Evolutionary conservation across 2,329 filamentous ascomycete genomes (phyloP), one percentile per base, ranked within the genome.

Genomic region (Tolypocladium album): DNA sequence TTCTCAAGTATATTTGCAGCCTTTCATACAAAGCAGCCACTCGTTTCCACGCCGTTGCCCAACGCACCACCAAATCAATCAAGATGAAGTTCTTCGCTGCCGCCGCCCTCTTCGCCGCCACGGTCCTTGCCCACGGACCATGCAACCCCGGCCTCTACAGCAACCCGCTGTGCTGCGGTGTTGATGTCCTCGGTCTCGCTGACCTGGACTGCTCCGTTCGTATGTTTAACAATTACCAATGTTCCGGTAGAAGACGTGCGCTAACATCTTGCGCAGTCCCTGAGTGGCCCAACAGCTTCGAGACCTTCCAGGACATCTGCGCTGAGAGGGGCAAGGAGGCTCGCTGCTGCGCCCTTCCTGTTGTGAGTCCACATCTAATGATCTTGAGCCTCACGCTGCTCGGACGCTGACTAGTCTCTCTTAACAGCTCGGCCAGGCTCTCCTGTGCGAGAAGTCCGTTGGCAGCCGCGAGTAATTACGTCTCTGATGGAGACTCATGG

Each of bases 51-150:
- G 20, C 36, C 50, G 20, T 53, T 34, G 5, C 15, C 27, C 20
- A 36, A n/a, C 31, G 31, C 50, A 53, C 31, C 50, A 22, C 50
- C 20, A 53, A 38, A 22, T 3, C 31, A 53, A 27, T 39, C 57
- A 57, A 62, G 38, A 62, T 62, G 61, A 56, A 62, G 59, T 45
- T 59, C 59, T 50, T 62, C 45, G n/a, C 52, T 20, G 36, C 57
- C 45, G 47, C 57, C 39, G 53, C 61, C 27, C 39, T 62, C 59
- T 20, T 62, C 55, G 27, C 55, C 22, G 39, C 59, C 42, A 47
- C 59, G 38, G 31, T 53, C 17, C n/a, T 59, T 5, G 59, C 59
- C 12, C 39, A 24, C 45, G 7, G 45, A 50, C 13, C n/a, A 24
- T 62, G 43, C 58, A 8, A 9, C 36, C 13, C 39, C 17, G 13